Evolutionary conservation across 176 grass and related monocot species (phyloP).

Genomic region (Raddia guianensis): DNA sequence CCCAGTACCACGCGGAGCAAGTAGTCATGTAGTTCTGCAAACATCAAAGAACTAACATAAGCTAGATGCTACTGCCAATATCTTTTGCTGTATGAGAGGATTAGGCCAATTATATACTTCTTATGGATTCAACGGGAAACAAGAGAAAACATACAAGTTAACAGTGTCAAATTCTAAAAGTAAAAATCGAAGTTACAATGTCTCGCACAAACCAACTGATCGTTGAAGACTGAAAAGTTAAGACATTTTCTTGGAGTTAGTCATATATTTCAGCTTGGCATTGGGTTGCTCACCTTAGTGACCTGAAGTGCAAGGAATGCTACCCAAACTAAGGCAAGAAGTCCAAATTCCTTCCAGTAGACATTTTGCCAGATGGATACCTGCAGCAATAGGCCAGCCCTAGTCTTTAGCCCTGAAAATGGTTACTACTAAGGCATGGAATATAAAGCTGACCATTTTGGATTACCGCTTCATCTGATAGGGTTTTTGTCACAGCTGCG

Average conservation of each 20-base stretch:
- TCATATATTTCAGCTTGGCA: not conserved
- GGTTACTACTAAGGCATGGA: not conserved
- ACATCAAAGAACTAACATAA: constrained; percentile 18
- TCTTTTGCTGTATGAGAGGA: not conserved
- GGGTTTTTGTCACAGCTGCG: constrained; percentile 2
- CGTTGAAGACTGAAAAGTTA: not conserved
- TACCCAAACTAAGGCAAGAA: constrained; percentile 71
- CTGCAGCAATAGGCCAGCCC: constrained; percentile 22
- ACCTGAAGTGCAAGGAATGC: constrained; percentile 77
- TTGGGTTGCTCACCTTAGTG: constrained; percentile 51
- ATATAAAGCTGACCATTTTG: not conserved
- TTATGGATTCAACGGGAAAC: not conserved
- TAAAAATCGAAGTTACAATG: not conserved
- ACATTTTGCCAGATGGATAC: constrained; percentile 65
- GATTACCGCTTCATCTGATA: constrained; percentile 28
- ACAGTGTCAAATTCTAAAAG: not conserved
- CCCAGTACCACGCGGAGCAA: constrained; percentile 72
- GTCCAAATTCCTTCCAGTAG: constrained; percentile 72
- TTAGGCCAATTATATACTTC: not conserved
- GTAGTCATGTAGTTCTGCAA: constrained; percentile 59
- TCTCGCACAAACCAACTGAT: not conserved
- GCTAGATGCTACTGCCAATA: not conserved
- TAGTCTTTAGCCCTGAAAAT: not conserved
- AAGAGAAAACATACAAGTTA: not conserved
- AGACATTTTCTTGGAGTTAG: not conserved